Evolutionary conservation across 2,329 filamentous ascomycete genomes (phyloP), one percentile per base, ranked within the genome.

Genomic region (Apiospora aurea): DNA sequence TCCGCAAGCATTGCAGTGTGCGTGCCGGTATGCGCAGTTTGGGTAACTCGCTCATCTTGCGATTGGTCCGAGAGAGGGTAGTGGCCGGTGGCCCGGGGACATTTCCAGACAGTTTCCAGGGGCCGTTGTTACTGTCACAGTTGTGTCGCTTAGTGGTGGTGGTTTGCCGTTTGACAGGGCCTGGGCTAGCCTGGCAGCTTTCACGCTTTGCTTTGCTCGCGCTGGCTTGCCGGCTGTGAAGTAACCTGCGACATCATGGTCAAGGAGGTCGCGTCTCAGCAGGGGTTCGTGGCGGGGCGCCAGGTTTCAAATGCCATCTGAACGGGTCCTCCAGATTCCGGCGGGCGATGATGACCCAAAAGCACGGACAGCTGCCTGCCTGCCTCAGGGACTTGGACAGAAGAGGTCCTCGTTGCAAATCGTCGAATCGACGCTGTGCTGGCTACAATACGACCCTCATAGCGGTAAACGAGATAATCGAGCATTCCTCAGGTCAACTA

Each of bases 211-310:
- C 53, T 61, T 38, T 61, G 57, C 29, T n/a, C 57, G 57, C 57
- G 29, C 57, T 41, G 57, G n/a, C 18, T 41, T 64, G 57, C 57
- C 57, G 21, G 34, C 24, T 41, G 13, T 41, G 57, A 64, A n/a
- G 21, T 61, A 38, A 72, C 67, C 43, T 73, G 72, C 68, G 72
- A 73, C 72, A 69, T 44, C 51, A 18, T 24, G 24, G 61, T 38
- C 72, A 21, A 51, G 72, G 72, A 43, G 71, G 57, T 47, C 29
- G 34, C 70, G 72, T 73, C 72, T 71, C 72, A 73, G 72, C 72
- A 69, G 26, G 67, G 72, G 68, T 46, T 13, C 34, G 26, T 26
- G 44, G 72, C 67, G 67, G 72, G 72, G 72, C 51, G 70, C 29
- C 64, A 69, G 47, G 72, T 73, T 73, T 73, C 72, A 73, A 47